phyloP scores from a whole-genome alignment of 2,329 filamentous ascomycete species.

The Venturia pyrina region DNA sequence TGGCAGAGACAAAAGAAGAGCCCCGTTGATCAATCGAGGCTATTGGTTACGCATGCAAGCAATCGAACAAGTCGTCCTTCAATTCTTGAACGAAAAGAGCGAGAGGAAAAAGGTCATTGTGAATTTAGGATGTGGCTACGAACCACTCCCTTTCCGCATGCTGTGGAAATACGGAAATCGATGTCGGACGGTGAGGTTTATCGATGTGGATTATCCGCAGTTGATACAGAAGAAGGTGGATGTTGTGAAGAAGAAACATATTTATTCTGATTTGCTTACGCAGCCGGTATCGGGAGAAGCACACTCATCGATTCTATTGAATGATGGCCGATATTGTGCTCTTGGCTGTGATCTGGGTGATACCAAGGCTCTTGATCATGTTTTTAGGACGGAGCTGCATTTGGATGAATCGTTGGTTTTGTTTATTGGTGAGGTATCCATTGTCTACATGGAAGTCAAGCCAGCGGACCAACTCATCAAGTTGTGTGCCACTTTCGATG shows the following conservation, averaged over 20 bases:
- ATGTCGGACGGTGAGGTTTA: conserved; percentile 54
- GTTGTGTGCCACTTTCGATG: conserved; percentile 40
- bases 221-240: conserved; percentile 65
- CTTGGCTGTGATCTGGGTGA: conserved; percentile 74
- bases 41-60: conserved; percentile 81
- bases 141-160: conserved; percentile 71
- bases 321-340: conserved; percentile 62
- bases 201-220: conserved; percentile 80
- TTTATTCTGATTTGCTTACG: conserved; percentile 32
- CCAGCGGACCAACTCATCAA: conserved; percentile 62
- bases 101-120: conserved; percentile 61
- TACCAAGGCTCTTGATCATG: conserved; percentile 43
- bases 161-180: conserved; percentile 56
- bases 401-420: conserved; percentile 53
- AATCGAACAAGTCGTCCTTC: conserved; percentile 31
- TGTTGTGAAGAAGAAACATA: conserved; percentile 53
- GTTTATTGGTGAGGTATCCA: conserved; percentile 81
- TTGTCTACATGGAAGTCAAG: conserved; percentile 75
- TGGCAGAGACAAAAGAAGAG: conserved; percentile 67
- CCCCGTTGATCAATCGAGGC: conserved; percentile 83
- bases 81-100: conserved; percentile 21
- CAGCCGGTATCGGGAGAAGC: conserved; percentile 6
- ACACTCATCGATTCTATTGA: conserved; percentile 17
- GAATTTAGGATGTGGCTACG: conserved; percentile 83
- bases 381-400: conserved; percentile 50